These are phyloP conservation scores for Daldinia grandis DNA, from an alignment of 495 filamentous ascomycete species.

Conservation along the genomic window DNA sequence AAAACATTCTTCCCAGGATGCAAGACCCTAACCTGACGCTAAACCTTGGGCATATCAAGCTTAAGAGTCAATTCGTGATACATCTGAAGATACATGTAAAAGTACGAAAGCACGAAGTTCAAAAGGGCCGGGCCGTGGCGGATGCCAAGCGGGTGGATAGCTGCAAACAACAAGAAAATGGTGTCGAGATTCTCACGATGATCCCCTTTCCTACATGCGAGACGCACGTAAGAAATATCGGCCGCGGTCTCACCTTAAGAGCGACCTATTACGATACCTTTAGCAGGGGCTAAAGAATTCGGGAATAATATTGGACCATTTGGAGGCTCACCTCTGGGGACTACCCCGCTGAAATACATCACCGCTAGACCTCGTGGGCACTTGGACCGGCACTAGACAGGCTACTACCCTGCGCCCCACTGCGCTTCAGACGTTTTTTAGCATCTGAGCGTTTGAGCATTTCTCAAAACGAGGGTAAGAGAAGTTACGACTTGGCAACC, in stretches of 20 bases:
- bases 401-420: background rate
- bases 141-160: slow-evolving; percentile 15
- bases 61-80: background rate
- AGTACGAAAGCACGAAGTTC: slow-evolving; percentile 3
- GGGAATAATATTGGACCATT: slow-evolving; percentile 31
- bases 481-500: background rate
- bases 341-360: slow-evolving; percentile 34
- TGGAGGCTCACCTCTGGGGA: slow-evolving; percentile 14
- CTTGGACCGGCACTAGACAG: background rate
- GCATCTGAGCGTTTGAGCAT: background rate
- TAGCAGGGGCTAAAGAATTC: slow-evolving; percentile 14
- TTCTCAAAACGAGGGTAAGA: background rate
- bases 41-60: background rate
- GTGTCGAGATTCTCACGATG: slow-evolving; percentile 15
- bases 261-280: background rate
- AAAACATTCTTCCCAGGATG: background rate
- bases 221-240: background rate
- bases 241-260: background rate
- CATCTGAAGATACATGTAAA: background rate
- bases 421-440: background rate
- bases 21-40: background rate
- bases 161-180: background rate
- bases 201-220: background rate
- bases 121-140: slow-evolving; percentile 30
- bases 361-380: background rate